phyloP scores from a whole-genome alignment of 169 alveolate species.

The Plasmodium inui region DNA sequence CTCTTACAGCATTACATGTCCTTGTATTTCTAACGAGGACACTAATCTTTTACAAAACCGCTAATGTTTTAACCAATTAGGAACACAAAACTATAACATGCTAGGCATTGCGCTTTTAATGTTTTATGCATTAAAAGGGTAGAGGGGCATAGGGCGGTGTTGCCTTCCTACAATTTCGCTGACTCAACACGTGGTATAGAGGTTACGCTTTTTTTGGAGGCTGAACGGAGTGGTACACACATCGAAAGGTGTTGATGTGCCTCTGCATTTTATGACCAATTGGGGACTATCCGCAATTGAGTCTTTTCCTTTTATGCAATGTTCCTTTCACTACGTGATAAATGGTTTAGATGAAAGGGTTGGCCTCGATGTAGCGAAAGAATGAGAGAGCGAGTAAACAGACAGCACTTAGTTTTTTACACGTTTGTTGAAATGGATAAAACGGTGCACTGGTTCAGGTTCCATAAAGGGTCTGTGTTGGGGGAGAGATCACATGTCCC shows the following conservation, averaged over 20 bases:
- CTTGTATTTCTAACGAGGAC: not conserved
- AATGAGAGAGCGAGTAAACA: not conserved
- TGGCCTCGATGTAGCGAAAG: not conserved
- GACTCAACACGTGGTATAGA: not conserved
- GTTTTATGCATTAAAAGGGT: not conserved
- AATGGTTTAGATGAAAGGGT: not conserved
- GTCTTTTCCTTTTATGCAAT: not conserved
- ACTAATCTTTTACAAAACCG: not conserved
- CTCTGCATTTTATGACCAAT: not conserved
- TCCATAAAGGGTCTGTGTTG: not conserved
- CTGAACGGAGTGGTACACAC: not conserved
- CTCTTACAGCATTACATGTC: not conserved
- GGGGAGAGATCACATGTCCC: not conserved
- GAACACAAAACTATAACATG: not conserved
- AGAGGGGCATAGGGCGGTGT: not conserved
- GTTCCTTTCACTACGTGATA: not conserved
- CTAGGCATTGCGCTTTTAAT: not conserved
- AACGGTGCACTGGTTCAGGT: not conserved
- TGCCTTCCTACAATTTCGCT: not conserved
- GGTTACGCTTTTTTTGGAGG: not conserved
- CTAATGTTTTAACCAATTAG: not conserved
- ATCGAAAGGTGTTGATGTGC: not conserved
- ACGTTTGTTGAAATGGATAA: not conserved
- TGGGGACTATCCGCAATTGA: not conserved
- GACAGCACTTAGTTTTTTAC: not conserved